phyloP scores from a whole-genome alignment of 768 basidiomycete species.

The Auriscalpium orientale region DNA sequence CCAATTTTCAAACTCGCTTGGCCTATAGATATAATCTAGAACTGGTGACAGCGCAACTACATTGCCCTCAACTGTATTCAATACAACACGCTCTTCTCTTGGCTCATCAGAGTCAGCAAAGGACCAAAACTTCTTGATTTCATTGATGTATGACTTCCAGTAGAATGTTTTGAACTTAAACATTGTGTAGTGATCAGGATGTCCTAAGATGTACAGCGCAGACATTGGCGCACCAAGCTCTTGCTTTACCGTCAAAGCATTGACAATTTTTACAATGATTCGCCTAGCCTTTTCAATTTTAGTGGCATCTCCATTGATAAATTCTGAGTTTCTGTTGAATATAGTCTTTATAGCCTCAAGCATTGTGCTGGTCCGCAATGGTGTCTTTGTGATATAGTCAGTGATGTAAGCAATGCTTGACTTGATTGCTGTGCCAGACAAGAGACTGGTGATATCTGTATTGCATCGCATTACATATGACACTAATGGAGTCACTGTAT shows the following conservation, averaged over 20 bases:
- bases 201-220: slow-evolving; percentile 25
- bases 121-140: slow-evolving; percentile 16
- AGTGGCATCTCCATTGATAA: slow-evolving; percentile 7
- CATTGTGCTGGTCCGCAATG: slow-evolving; percentile 31
- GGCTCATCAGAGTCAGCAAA: neutral
- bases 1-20: slow-evolving; percentile 13
- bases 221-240: slow-evolving; percentile 34
- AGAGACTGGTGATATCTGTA: slow-evolving; percentile 30
- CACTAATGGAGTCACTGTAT: slow-evolving; percentile 24
- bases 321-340: slow-evolving; percentile 18
- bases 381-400: slow-evolving; percentile 36
- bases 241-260: slow-evolving; percentile 26
- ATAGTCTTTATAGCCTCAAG: slow-evolving; percentile 25
- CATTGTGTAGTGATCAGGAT: slow-evolving; percentile 33
- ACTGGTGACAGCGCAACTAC: slow-evolving; percentile 19
- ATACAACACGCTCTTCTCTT: slow-evolving; percentile 8
- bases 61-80: slow-evolving; percentile 8
- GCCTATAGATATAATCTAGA: slow-evolving; percentile 27
- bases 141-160: slow-evolving; percentile 26
- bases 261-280: slow-evolving; percentile 30
- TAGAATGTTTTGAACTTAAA: slow-evolving; percentile 27
- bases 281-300: slow-evolving; percentile 18
- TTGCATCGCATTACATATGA: slow-evolving; percentile 32
- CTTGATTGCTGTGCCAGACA: slow-evolving; percentile 34
- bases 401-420: slow-evolving; percentile 31